These are phyloP conservation scores for Hypoxylon fragiforme DNA, from an alignment of 495 filamentous ascomycete genomes.

Conservation along the genomic window DNA sequence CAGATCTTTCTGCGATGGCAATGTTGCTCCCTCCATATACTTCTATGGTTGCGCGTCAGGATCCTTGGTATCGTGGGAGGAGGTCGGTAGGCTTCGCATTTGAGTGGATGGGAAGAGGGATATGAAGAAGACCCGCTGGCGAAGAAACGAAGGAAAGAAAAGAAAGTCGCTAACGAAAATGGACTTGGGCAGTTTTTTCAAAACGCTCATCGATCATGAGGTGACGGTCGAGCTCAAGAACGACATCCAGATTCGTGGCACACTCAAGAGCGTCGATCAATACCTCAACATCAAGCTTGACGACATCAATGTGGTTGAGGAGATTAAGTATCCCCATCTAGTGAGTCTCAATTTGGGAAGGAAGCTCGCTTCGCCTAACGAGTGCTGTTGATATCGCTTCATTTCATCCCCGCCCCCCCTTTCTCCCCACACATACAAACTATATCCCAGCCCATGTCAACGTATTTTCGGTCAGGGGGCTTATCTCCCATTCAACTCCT, in stretches of 20 bases:
- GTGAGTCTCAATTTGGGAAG: conserved; percentile 50
- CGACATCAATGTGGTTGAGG: conserved; percentile 87
- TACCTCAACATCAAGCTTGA: conserved; percentile 99
- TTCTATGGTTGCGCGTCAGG: too few relatives aligned
- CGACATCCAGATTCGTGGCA: conserved; percentile 93
- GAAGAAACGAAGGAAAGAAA: not conserved
- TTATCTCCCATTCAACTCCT: too few relatives aligned
- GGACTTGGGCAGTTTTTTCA: conserved; percentile 89
- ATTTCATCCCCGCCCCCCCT: not conserved
- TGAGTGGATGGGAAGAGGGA: not conserved
- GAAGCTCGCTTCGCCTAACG: not conserved
- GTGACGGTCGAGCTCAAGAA: conserved; percentile 98
- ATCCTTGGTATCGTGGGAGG: too few relatives aligned
- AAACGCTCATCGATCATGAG: conserved; percentile 96
- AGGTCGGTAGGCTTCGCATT: too few relatives aligned
- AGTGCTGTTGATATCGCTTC: not conserved
- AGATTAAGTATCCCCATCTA: conserved; percentile 89
- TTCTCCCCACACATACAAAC: too few relatives aligned
- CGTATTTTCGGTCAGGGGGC: too few relatives aligned
- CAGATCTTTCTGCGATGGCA: not conserved
- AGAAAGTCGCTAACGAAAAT: conserved; percentile 2
- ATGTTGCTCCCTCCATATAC: too few relatives aligned
- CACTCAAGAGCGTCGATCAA: conserved; percentile 94
- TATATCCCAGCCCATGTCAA: too few relatives aligned
- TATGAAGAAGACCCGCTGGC: not conserved